Evolutionary conservation across 805 yeast genomes (phyloP).

Genomic region (Cyberlindnera sargentensis): DNA sequence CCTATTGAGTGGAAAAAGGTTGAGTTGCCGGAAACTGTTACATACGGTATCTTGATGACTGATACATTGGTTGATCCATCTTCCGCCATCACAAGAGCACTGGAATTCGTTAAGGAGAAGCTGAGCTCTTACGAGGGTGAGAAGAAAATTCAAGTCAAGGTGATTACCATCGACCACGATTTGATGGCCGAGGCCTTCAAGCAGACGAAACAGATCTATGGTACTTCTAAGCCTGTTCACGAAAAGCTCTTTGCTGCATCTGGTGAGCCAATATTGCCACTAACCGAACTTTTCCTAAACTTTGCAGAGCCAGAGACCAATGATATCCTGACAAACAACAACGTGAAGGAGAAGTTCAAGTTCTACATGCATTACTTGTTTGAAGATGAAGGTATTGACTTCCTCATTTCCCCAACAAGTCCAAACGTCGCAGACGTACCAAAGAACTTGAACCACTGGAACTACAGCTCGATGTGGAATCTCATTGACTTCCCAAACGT

Average conservation of each 20-base stretch:
- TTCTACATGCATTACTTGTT: conserved; percentile 47
- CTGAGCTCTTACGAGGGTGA: conserved; percentile 28
- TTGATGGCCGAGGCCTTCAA: conserved; percentile 45
- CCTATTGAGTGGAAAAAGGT: conserved; percentile 35
- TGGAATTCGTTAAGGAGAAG: conserved; percentile 45
- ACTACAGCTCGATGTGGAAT: conserved; percentile 71
- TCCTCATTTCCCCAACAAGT: conserved; percentile 59
- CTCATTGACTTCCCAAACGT: conserved; percentile 66
- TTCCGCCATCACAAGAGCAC: conserved; percentile 53
- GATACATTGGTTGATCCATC: conserved; percentile 64
- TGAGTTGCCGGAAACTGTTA: conserved; percentile 34
- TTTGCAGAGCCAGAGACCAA: conserved; percentile 49
- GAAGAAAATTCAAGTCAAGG: conserved; percentile 37
- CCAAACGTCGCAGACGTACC: conserved; percentile 67
- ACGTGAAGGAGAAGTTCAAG: conserved; percentile 51
- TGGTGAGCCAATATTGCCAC: conserved; percentile 64
- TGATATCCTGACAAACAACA: conserved; percentile 53
- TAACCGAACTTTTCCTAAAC: conserved; percentile 56
- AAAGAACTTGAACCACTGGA: conserved; percentile 64
- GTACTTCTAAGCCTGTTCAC: conserved; percentile 47
- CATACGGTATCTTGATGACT: conserved; percentile 54
- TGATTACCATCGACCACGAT: conserved; percentile 47
- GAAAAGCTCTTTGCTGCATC: conserved; percentile 45
- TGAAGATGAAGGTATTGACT: conserved; percentile 51
- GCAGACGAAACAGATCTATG: conserved; percentile 55